Base-by-base conservation (phyloP, 2,329 filamentous ascomycete species). In the Metarhizium rileyi region DNA sequence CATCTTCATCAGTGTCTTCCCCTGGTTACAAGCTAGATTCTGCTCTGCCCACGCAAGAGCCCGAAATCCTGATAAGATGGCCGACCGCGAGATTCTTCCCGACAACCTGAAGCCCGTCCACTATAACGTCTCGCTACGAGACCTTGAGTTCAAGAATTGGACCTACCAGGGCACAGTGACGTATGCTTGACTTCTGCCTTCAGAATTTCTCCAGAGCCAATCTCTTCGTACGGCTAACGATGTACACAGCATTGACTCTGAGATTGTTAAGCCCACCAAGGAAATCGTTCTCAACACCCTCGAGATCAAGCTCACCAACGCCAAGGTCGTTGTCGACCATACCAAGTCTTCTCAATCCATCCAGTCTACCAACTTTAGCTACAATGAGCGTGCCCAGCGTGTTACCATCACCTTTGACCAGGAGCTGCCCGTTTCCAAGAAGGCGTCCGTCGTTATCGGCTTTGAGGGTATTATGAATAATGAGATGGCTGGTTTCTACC, bases 401-500 rank as follows among this genome's bases (percentile, higher is more conserved):
- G 87, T 83, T 38, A 90, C 84, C 50, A 76, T 98, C 58, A 73
- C 75, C 57, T 95, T 98, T 65, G 63, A 81, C 30, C 74, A 86
- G 56, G 83, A 86, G 61, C 72, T 96, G 30, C 77, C 83, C 18
- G 73, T 78, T 28, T 77, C 84, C 23, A 74, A 82, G 52, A 81
- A 86, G 63, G 83, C 84, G 23, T 64, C 74, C 5, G 68, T 95
- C 40, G 73, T 76, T 44, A 79, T 95, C 62, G 76, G 81, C 20
- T 95, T 93, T 62, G 77, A 86, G 59, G 90, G 88, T 52, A 83
- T 77, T 52, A 85, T 95, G 68, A 95, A 95, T 74, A 87, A 88
- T 63, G 80, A 86, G 56, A 95, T 95, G 89, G 85, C 87, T 52
- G 90, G 90, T 38, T 95, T 95, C 75, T 95, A 93, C 70, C 83